Conservation (phyloP, 1,284 basidiomycete genomes). For the Phellinidium pouzarii region DNA sequence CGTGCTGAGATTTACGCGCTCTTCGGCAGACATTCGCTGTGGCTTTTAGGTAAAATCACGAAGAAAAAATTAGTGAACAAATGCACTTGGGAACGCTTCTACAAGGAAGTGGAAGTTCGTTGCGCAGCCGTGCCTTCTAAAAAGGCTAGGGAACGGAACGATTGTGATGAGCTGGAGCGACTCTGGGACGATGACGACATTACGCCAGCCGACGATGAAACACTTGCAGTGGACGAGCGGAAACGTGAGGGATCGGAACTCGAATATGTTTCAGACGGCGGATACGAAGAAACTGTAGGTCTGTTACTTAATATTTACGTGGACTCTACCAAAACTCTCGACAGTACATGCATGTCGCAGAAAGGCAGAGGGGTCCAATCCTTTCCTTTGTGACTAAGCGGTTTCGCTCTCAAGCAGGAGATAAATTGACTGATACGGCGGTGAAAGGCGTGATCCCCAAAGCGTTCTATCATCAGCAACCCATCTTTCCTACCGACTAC, state of each 20-base stretch:
- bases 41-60: slow-evolving; percentile 2
- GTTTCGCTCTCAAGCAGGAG: background rate
- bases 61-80: slow-evolving; percentile 5
- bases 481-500: slow-evolving; percentile 1
- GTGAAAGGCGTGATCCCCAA: slow-evolving; percentile 5
- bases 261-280: background rate
- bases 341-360: slow-evolving; percentile 1
- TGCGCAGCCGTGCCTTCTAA: background rate
- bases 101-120: background rate
- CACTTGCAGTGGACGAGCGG: background rate
- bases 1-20: slow-evolving; percentile 11
- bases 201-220: background rate
- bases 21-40: slow-evolving; percentile 3
- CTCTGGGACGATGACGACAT: slow-evolving; percentile 3
- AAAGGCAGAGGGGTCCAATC: background rate
- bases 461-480: background rate
- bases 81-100: background rate
- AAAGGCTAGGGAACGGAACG: background rate
- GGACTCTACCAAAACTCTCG: background rate
- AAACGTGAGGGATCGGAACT: background rate
- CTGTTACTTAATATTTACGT: background rate
- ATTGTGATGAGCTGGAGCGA: slow-evolving; percentile 6
- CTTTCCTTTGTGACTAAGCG: background rate
- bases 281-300: slow-evolving; percentile 5
- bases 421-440: background rate